phyloP scores from a whole-genome alignment of 2,329 filamentous ascomycete species.

The Pyricularia sp. region DNA sequence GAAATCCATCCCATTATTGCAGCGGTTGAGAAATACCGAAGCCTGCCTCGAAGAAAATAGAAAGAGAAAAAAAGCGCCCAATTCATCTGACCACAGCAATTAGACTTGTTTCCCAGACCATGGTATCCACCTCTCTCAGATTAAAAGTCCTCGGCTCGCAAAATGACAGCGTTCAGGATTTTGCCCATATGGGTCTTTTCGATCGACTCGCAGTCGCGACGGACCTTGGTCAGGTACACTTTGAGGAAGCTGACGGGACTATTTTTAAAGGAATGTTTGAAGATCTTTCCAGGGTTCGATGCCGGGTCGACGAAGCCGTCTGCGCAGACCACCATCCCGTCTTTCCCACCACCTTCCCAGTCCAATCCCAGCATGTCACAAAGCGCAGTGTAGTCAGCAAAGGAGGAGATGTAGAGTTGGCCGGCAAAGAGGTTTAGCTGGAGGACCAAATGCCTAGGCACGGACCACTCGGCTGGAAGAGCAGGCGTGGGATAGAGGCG shows the following conservation, averaged over 20 bases:
- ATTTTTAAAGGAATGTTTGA: not conserved
- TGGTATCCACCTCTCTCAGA: not conserved
- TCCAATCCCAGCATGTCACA: constrained; percentile 39
- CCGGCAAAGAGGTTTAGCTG: constrained; percentile 60
- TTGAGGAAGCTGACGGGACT: constrained; percentile 15
- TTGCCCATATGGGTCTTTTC: constrained; percentile 31
- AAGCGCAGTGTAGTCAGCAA: constrained; percentile 40
- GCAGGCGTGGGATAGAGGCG: constrained; percentile 30
- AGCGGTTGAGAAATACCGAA: not conserved
- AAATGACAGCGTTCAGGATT: constrained; percentile 27
- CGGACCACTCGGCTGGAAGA: constrained; percentile 6
- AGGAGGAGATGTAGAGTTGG: constrained; percentile 50
- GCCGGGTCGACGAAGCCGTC: constrained; percentile 4
- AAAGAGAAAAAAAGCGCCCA: not conserved
- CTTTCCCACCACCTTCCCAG: not conserved
- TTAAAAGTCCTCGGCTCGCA: not conserved
- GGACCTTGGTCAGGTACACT: constrained; percentile 23
- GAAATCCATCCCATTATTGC: not conserved
- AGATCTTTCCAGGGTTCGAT: not conserved
- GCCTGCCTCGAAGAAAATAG: not conserved
- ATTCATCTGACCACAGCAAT: not conserved
- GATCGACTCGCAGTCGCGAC: constrained; percentile 26
- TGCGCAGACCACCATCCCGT: not conserved
- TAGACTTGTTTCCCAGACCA: not conserved
- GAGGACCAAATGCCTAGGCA: constrained; percentile 21